Base-by-base conservation (phyloP, 2,329 filamentous ascomycete species). In the Talaromyces sp. region DNA sequence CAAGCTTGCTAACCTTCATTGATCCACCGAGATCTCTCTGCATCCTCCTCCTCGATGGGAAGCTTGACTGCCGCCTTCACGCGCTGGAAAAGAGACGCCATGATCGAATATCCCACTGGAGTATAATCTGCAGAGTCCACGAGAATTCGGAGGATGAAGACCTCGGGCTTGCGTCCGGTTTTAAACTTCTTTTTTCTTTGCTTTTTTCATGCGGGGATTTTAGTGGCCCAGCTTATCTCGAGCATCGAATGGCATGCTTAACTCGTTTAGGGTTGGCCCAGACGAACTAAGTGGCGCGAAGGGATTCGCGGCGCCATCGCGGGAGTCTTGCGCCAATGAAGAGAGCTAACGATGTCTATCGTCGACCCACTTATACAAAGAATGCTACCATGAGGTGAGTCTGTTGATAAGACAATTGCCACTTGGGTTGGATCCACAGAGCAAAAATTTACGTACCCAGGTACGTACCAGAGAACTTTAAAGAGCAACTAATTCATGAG, bases 111-210 rank as follows among this genome's bases (percentile, higher is more conserved):
- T n/a, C 19, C 27, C 16, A 22, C 35, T 33, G 71, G 24, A 56
- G 39, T n/a, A 45, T 1, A 11, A 22, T 13, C 11, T 37, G 19
- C 10, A 33, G 19, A 11, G 31, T 19, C 22, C 33, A 56, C 33
- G 19, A n/a, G 16, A 56, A 31, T 37, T 54, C 4, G 14, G 6
- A n/a, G 19, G 24, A 54, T 49, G 16, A 41, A 16, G 63, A 87
- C 84, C 54, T 79, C 80, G 0, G 90, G 90, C 45, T 92, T 87
- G 56, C 82, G 86, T 64, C 88, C 85, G 74, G 90, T 91, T 72
- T 86, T 86, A 59, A 59, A 5, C 24, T 24, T 59, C 37, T 24
- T 39, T 39, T 54, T 39, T 22, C n/a, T 56, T 37, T 22, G 11
- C 11, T 56, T 56, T 52, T 56, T 37, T 22, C 19, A 56, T 56